Evolutionary conservation across 345 rosid species (phyloP), one percentile per base, ranked within the genome.

Genomic region (Pistacia integerrima): DNA sequence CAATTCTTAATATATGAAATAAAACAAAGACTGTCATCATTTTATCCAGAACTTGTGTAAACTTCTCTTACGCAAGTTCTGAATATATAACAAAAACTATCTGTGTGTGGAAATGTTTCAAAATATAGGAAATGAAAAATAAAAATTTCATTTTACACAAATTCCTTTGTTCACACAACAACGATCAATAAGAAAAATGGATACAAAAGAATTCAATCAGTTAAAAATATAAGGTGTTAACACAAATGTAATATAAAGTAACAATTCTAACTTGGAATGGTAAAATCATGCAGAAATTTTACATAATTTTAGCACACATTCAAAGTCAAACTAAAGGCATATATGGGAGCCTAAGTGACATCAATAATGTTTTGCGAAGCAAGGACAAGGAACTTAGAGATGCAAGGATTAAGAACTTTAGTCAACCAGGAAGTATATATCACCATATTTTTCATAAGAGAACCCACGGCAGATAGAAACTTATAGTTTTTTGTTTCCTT

Each of bases 381-480:
- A n/a, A 14, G 5, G 11, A 17, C 58, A 75, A 6, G 64, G 30
- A 48, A 22, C 49, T 54, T 35, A 49, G n/a, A 13, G 17, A 57
- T 8, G 30, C 44, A 44, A 10, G 54, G 46, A 69, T 49, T 38
- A 28, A 76, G 59, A 49, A 46, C 51, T 55, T 51, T 25, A 69
- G 22, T 69, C 17, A 65, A 56, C 11, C 67, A 38, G 70, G 41
- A 76, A 58, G 60, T 49, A 68, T 56, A 51, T 33, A 67, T 78
- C 78, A 96, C 99, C 98, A 92, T 92, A 75, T 82, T 84, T 90
- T 90, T 93, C 86, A 93, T 76, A 65, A 96, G 91, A 82, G 94
- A 88, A 74, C 95, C 90, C 4, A 93, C 88, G 64, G 93, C 97
- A 64, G 93, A 91, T 65, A 93, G 73, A 85, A 92, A 93, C 85